These are phyloP conservation scores for Penicillium bialowiezense DNA, from an alignment of 495 filamentous ascomycete species.

Conservation along the genomic window DNA sequence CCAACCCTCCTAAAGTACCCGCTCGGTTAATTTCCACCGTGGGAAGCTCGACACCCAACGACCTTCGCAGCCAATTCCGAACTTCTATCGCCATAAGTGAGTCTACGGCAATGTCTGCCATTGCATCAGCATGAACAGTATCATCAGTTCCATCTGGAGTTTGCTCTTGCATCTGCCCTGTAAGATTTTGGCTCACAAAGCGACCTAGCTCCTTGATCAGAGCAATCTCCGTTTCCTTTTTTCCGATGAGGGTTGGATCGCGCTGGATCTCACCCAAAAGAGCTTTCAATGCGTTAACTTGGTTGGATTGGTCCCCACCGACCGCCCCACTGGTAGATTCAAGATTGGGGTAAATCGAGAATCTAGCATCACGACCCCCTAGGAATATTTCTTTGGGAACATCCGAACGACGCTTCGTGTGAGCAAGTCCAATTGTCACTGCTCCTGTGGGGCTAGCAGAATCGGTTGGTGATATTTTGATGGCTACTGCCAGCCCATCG, in stretches of 20 bases:
- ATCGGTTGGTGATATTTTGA: neutral
- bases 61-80: constrained; percentile 35
- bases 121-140: constrained; percentile 17
- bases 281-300: neutral
- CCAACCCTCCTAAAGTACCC: constrained; percentile 15
- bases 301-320: neutral
- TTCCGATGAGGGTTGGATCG: neutral
- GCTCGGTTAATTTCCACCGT: constrained; percentile 29
- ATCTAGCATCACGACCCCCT: neutral
- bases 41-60: constrained; percentile 25
- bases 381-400: constrained; percentile 3
- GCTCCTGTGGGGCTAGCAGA: neutral
- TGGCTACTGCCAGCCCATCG: constrained; percentile 1
- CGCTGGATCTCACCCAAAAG: neutral
- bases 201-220: neutral
- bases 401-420: neutral
- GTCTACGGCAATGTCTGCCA: constrained; percentile 36
- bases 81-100: constrained; percentile 44
- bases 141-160: neutral
- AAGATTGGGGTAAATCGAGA: constrained; percentile 2
- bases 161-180: neutral
- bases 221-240: neutral
- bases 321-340: neutral
- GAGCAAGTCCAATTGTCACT: neutral
- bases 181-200: constrained; percentile 1